Percentiles rank a stretch among this genome's conserved stretches.
These are phyloP conservation scores for Elaeagnus macrophylla DNA, from an alignment of 306 rosid genomes.

Conservation along the genomic window DNA sequence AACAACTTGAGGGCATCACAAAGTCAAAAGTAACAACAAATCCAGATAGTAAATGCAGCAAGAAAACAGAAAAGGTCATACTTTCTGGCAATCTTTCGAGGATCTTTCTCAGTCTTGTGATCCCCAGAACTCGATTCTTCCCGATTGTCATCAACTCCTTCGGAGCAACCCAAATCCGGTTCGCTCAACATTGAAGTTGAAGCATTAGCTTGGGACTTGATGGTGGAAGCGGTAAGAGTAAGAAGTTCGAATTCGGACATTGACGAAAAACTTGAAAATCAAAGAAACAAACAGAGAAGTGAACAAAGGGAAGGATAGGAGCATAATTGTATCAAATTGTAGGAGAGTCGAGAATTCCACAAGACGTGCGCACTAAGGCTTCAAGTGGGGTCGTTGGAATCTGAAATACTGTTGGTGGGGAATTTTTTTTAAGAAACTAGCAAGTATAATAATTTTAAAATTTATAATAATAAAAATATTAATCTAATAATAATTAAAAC, in stretches of 20 bases:
- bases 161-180: slow-evolving; percentile 13
- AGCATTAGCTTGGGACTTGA: neutral
- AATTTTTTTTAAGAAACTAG: too few species aligned
- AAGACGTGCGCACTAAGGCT: too few species aligned
- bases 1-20: slow-evolving; percentile 3
- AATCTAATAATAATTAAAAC: too few species aligned
- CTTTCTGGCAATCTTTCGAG: slow-evolving; percentile 54
- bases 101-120: slow-evolving; percentile 38
- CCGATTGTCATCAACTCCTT: slow-evolving; percentile 7
- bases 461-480: too few species aligned
- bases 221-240: neutral
- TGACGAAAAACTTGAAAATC: slow-evolving; percentile 22
- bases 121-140: slow-evolving; percentile 17
- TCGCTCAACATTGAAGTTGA: slow-evolving; percentile 7
- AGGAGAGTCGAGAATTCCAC: too few species aligned
- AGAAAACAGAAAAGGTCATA: slow-evolving; percentile 15
- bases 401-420: too few species aligned
- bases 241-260: slow-evolving; percentile 29
- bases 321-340: too few species aligned
- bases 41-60: slow-evolving; percentile 8
- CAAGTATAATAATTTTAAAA: too few species aligned
- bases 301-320: slow-evolving; percentile 67
- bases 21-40: neutral
- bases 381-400: too few species aligned
- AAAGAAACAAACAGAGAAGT: slow-evolving; percentile 51